Percentiles rank a stretch among this genome's conserved stretches.
phyloP scores from a whole-genome alignment of 2,329 filamentous ascomycete species.

The Cyphellophora europaea region DNA sequence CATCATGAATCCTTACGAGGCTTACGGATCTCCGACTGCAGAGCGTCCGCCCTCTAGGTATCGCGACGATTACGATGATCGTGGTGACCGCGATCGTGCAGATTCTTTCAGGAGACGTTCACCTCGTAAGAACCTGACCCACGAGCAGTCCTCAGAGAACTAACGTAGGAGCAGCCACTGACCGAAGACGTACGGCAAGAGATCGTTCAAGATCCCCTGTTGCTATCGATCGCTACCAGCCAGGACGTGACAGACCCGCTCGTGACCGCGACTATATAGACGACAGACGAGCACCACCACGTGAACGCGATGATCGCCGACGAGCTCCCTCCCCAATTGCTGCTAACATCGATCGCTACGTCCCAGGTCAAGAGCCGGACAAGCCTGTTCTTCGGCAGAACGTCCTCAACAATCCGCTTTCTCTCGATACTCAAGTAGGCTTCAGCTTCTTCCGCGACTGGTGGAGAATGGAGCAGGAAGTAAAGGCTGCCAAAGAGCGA shows the following conservation, averaged over 20 bases:
- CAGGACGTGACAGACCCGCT: conserved; percentile 29
- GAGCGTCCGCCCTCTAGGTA: conserved; percentile 25
- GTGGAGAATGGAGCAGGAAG: conserved; percentile 55
- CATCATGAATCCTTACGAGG: conserved; percentile 38
- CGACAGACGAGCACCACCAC: conserved; percentile 24
- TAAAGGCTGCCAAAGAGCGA: conserved; percentile 56
- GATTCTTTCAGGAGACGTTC: conserved; percentile 37
- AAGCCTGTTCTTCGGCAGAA: conserved; percentile 46
- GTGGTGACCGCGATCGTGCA: conserved; percentile 17
- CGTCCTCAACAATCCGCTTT: conserved; percentile 51
- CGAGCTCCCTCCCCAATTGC: conserved; percentile 49
- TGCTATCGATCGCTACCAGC: conserved; percentile 56
- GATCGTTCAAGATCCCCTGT: conserved; percentile 51
- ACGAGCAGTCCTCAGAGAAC: not conserved
- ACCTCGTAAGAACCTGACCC: conserved; percentile 29
- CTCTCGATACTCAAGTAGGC: conserved; percentile 56
- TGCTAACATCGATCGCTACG: conserved; percentile 55
- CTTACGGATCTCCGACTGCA: conserved; percentile 30
- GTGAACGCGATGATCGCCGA: conserved; percentile 48
- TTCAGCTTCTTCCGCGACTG: conserved; percentile 62
- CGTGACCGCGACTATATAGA: conserved; percentile 26
- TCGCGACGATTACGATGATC: conserved; percentile 26
- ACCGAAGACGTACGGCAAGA: conserved; percentile 35
- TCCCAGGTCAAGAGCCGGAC: conserved; percentile 50
- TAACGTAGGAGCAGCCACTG: conserved; percentile 19